Evolutionary conservation across 1,284 basidiomycete genomes (phyloP), one percentile per base, ranked within the genome.

Genomic region (Irpex lacteus): DNA sequence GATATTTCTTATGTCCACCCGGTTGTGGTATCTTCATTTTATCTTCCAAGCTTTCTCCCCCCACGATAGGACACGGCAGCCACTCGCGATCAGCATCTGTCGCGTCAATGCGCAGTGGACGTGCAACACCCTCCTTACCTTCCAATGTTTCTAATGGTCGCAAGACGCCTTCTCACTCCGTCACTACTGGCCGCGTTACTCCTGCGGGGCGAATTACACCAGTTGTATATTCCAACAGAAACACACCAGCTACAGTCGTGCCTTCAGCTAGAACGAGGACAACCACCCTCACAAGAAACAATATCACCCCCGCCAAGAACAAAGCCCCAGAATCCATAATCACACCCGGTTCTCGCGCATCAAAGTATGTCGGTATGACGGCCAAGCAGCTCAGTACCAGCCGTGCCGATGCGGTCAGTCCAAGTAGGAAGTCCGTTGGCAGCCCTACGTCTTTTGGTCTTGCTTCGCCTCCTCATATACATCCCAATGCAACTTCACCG

Each of bases 1-100:
- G 85, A 72, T 98, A 99, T 76, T 99, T 99, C 73, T 74, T 81
- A 0, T 98, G 96, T 75, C 86, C 92, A 32, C 87, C 90, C 0
- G 85, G 87, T 61, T 96, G 94, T 70, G 97, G 97, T 44, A 92
- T 99, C 54, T 99, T 98, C 74, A 90, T 96, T 37, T 87, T 91
- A 5, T 82, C 87, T 0, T 81, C 85, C 57, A 98, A 98, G 74
- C 85, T 98, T 26, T 91, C 92, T 3, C 72, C 85, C 4, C 87
- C 92, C 1, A 93, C 91, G 1, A 85, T 87, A n/a, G 84, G 84
- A 32, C 77, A 72, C 13, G 82, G 81, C 1, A 72, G 81, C 26
- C 72, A 79, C 60, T 82, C 81, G 58, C 85, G 94, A 15, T 92
- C 95, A 0, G 81, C 89, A 0, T 96, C 94, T 1, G 93, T 91